Percentiles rank a stretch among this genome's conserved stretches.
These are phyloP conservation scores for Poa pratensis DNA, from an alignment of 176 grass and related monocot species.

Conservation along the genomic window DNA sequence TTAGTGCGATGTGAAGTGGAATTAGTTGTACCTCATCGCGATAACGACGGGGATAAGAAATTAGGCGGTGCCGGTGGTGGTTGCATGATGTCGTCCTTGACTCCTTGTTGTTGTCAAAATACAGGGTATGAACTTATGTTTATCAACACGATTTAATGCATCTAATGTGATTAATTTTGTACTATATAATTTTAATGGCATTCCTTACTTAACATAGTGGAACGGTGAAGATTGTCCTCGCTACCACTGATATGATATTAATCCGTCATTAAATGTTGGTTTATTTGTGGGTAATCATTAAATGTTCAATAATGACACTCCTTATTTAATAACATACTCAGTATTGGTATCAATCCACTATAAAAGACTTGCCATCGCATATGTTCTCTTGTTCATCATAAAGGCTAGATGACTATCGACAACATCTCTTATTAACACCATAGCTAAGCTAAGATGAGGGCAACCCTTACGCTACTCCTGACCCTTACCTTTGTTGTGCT, in stretches of 20 bases:
- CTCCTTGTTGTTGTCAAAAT: too few species aligned
- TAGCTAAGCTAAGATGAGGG: conserved; percentile 9
- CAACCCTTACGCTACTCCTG: neutral
- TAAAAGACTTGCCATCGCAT: neutral
- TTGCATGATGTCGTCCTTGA: too few species aligned
- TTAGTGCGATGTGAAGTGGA: too few species aligned
- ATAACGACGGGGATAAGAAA: too few species aligned
- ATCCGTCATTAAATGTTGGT: too few species aligned
- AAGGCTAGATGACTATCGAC: neutral
- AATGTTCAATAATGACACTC: neutral
- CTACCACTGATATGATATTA: neutral
- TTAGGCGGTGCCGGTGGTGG: too few species aligned
- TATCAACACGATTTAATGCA: neutral
- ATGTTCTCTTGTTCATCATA: neutral
- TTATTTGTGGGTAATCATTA: neutral
- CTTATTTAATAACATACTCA: neutral
- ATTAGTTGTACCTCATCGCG: too few species aligned
- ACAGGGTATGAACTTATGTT: too few species aligned
- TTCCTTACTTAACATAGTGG: neutral
- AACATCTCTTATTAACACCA: neutral
- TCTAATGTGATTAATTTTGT: neutral
- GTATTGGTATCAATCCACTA: neutral
- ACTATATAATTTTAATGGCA: neutral
- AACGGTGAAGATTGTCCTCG: neutral
- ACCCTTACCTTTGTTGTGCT: neutral